Percentiles rank a stretch among this genome's conserved stretches.
phyloP scores from a whole-genome alignment of 352 stramenopile genomes.

The Globisporangium takayamanum region DNA sequence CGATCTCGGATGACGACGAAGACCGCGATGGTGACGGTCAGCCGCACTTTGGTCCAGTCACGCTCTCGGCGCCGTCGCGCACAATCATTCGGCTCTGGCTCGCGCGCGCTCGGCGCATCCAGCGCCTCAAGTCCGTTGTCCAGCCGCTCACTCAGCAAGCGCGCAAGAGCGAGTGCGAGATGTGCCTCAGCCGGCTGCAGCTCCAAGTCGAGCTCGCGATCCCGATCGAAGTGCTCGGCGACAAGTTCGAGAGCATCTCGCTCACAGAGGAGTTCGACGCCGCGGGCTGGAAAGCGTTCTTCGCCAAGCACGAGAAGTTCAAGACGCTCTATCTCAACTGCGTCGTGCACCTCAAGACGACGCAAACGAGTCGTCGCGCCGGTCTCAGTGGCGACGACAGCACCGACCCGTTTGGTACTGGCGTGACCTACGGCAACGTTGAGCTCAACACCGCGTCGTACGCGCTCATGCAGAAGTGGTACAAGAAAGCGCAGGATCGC shows the following conservation, averaged over 20 bases:
- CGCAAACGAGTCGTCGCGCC: constrained; percentile 7
- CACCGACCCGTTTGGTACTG: constrained; percentile 17
- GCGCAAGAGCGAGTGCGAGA: constrained; percentile 91
- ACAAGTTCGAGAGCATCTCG: constrained; percentile 88
- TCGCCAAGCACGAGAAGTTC: constrained; percentile 90
- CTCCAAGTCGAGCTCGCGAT: constrained; percentile 94
- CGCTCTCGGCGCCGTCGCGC: constrained; percentile 85
- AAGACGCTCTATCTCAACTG: constrained; percentile 94
- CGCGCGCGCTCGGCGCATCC: constrained; percentile 66
- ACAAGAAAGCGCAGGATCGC: constrained; percentile 85
- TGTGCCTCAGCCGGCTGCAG: constrained; percentile 91
- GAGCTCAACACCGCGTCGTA: constrained; percentile 81
- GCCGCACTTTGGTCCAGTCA: constrained; percentile 86
- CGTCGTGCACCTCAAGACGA: constrained; percentile 72
- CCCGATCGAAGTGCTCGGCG: constrained; percentile 88
- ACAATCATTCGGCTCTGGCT: constrained; percentile 93
- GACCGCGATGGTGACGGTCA: constrained; percentile 64
- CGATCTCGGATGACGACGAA: constrained; percentile 92
- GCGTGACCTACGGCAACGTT: constrained; percentile 43
- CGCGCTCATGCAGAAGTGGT: constrained; percentile 90
- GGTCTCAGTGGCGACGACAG: constrained; percentile 17
- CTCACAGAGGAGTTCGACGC: constrained; percentile 90
- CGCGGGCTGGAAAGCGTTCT: constrained; percentile 94
- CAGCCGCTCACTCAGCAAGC: constrained; percentile 89
- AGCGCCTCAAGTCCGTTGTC: constrained; percentile 84